phyloP scores from a whole-genome alignment of 352 stramenopile species.

The Phytophthora meadii region DNA sequence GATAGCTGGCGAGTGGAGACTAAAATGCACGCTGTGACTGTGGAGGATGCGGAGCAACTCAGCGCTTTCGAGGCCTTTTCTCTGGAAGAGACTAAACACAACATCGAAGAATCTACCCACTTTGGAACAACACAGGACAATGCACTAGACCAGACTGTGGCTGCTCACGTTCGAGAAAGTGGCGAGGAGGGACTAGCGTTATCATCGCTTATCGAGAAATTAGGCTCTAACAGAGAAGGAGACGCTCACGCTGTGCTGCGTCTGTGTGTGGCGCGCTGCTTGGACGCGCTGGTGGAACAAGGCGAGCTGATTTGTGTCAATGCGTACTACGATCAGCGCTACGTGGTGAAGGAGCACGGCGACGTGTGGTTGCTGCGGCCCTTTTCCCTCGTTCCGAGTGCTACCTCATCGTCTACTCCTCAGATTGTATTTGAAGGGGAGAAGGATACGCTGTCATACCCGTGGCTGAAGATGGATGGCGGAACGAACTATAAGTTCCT shows the following conservation, averaged over 20 bases:
- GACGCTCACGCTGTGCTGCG: conserved; percentile 17
- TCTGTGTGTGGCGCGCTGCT: conserved; percentile 30
- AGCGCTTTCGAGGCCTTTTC: conserved; percentile 67
- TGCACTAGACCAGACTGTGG: conserved; percentile 28
- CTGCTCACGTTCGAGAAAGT: conserved; percentile 44
- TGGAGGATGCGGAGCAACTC: conserved; percentile 44
- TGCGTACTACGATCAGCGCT: conserved; percentile 73
- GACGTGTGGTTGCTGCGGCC: conserved; percentile 74
- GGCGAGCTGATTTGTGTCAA: conserved; percentile 71
- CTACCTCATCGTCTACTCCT: conserved; percentile 24
- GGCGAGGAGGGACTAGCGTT: conserved; percentile 55
- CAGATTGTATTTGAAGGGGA: conserved; percentile 76
- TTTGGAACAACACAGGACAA: conserved; percentile 31
- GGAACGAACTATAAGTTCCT: conserved; percentile 78
- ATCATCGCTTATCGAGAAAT: conserved; percentile 31
- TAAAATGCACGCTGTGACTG: conserved; percentile 57
- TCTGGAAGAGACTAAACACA: conserved; percentile 28
- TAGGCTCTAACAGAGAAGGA: conserved; percentile 9
- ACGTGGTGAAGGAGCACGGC: conserved; percentile 67
- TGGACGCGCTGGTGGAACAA: conserved; percentile 62
- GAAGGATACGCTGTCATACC: conserved; percentile 79
- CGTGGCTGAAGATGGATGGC: conserved; percentile 87
- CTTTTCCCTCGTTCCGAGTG: conserved; percentile 58
- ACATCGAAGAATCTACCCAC: conserved; percentile 26
- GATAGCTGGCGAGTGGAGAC: conserved; percentile 81